A percentile compares a stretch with the other conserved stretches of the same genome.
phyloP scores from a whole-genome alignment of 1,284 basidiomycete genomes.

The Puccinia triticina region DNA sequence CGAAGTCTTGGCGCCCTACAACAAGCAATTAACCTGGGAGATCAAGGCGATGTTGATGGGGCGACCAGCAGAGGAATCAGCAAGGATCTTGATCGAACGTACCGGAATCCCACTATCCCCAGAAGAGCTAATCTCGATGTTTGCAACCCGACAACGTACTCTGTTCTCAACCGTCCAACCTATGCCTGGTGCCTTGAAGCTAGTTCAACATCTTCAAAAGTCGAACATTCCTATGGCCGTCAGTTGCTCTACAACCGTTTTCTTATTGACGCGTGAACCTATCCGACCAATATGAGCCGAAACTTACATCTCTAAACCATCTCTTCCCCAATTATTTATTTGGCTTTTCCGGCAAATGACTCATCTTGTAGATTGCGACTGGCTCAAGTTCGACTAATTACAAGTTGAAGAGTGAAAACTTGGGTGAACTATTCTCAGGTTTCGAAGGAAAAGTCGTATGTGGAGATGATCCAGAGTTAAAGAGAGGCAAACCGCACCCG shows the following conservation, averaged over 20 bases:
- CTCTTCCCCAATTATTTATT: background rate
- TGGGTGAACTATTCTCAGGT: constrained; percentile 56
- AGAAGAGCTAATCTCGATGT: constrained; percentile 12
- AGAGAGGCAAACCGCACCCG: constrained; percentile 59
- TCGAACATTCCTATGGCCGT: constrained; percentile 57
- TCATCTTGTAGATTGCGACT: constrained; percentile 55
- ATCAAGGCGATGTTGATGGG: constrained; percentile 61
- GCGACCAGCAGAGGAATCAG: constrained; percentile 59
- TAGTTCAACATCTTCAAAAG: constrained; percentile 58
- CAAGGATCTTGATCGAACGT: constrained; percentile 48
- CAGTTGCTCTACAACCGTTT: constrained; percentile 48
- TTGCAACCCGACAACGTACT: constrained; percentile 47
- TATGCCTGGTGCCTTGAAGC: constrained; percentile 59
- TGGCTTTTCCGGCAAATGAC: background rate
- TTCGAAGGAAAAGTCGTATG: constrained; percentile 58
- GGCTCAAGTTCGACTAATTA: constrained; percentile 59
- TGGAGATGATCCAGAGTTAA: constrained; percentile 58
- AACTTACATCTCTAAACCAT: background rate
- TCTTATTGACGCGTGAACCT: background rate
- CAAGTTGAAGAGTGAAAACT: constrained; percentile 57
- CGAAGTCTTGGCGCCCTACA: constrained; percentile 58
- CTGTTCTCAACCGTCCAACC: constrained; percentile 57
- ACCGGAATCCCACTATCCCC: constrained; percentile 19
- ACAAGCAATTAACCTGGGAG: constrained; percentile 60
- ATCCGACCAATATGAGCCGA: background rate